Evolutionary conservation across 768 basidiomycete species (phyloP).

Genomic region (Boletus speciosus): DNA sequence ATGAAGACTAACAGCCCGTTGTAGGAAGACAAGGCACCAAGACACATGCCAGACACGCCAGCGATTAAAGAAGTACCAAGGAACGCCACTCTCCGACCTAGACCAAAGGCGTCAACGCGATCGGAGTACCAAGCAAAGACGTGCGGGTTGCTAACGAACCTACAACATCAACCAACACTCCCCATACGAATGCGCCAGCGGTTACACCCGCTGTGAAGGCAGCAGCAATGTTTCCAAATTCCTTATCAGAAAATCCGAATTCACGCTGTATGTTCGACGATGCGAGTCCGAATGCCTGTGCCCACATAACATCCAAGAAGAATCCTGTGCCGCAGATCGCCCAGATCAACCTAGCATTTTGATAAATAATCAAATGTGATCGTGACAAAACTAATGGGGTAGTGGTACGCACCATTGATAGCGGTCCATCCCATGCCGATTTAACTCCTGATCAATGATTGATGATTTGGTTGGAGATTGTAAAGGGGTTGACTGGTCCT

Average conservation of each 20-base stretch:
- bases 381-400: too few relatives aligned
- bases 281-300: not conserved
- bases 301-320: conserved; percentile 12
- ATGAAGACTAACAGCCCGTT: conserved; percentile 6
- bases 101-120: not conserved
- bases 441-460: conserved; percentile 12
- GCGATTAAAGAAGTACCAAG: conserved; percentile 13
- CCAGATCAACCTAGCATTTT: conserved; percentile 13
- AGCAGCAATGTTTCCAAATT: conserved; percentile 4
- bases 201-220: conserved; percentile 1
- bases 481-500: not conserved
- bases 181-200: conserved; percentile 11
- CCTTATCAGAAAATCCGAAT: conserved; percentile 17
- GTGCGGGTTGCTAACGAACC: conserved; percentile 4
- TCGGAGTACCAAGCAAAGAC: not conserved
- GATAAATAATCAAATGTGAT: not conserved
- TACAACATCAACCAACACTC: conserved; percentile 14
- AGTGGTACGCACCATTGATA: conserved; percentile 14
- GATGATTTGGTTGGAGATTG: conserved; percentile 4
- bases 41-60: conserved; percentile 12
- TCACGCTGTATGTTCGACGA: conserved; percentile 10
- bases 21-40: conserved; percentile 13
- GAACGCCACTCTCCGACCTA: conserved; percentile 16
- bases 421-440: conserved; percentile 11
- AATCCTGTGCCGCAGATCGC: conserved; percentile 10